Evolutionary conservation across 169 alveolate genomes (phyloP).

Genomic region (Eimeria brunetti): DNA sequence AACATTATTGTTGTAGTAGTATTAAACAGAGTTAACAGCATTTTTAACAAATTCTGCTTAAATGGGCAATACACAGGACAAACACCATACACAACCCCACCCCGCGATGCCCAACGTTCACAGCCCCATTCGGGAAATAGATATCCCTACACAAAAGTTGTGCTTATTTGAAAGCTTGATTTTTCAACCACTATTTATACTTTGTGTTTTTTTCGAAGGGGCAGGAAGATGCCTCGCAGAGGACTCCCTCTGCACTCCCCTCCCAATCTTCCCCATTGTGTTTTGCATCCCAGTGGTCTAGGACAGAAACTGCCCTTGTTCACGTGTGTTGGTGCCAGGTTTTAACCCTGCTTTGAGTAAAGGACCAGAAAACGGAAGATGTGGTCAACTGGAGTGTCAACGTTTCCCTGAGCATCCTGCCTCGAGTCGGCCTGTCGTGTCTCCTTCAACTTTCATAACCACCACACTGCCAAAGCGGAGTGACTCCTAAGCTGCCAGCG

Average conservation of each 20-base stretch:
- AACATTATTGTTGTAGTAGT: neutral
- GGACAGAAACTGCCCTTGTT: neutral
- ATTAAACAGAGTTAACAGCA: neutral
- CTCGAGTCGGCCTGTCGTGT: neutral
- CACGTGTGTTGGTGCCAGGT: neutral
- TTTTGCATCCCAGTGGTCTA: constrained; percentile 42
- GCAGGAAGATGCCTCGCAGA: constrained; percentile 51
- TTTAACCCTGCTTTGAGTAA: neutral
- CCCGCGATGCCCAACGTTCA: neutral
- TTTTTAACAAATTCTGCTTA: neutral
- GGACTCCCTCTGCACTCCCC: neutral
- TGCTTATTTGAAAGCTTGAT: neutral
- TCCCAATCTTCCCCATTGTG: neutral
- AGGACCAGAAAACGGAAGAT: neutral
- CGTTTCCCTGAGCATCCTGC: neutral
- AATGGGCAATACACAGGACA: neutral
- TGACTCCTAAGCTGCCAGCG: neutral
- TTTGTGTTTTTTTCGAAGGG: constrained; percentile 21
- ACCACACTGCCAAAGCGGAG: neutral
- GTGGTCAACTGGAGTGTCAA: neutral
- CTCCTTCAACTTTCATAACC: neutral
- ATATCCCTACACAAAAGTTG: neutral
- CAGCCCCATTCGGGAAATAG: constrained; percentile 6
- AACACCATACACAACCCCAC: constrained; percentile 41
- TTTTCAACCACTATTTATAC: neutral